Conservation (phyloP, 768 basidiomycete species). For the Lactarius akahatsu region DNA sequence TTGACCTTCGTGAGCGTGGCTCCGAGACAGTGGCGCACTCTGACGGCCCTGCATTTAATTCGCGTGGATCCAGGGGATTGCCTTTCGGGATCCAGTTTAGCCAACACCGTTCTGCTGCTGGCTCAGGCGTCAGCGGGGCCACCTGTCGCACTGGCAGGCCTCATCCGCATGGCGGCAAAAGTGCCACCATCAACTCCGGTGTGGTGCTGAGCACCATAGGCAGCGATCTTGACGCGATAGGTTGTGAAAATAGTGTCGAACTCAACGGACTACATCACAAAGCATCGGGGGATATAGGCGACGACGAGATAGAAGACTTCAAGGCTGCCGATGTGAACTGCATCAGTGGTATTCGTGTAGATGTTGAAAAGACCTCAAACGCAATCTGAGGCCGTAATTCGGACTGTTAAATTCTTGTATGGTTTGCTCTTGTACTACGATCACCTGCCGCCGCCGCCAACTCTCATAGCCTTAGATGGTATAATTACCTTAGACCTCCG, state of each 20-base stretch:
- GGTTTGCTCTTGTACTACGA: conserved; percentile 10
- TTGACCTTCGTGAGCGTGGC: conserved; percentile 79
- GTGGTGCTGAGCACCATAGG: conserved; percentile 26
- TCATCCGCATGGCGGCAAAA: conserved; percentile 17
- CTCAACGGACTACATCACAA: conserved; percentile 32
- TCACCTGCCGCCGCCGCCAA: not conserved
- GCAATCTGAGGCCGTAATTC: conserved; percentile 39
- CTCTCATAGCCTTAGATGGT: not conserved
- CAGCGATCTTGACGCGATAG: conserved; percentile 25
- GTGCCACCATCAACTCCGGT: conserved; percentile 23
- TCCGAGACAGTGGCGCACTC: conserved; percentile 77
- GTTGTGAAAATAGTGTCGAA: conserved; percentile 25
- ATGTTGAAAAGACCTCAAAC: conserved; percentile 60
- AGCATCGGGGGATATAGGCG: conserved; percentile 38
- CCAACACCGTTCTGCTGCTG: conserved; percentile 25
- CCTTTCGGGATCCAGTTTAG: conserved; percentile 29
- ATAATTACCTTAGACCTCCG: not conserved
- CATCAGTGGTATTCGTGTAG: conserved; percentile 51
- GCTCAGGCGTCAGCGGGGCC: conserved; percentile 19
- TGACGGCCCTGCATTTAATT: conserved; percentile 27
- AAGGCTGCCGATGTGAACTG: conserved; percentile 29
- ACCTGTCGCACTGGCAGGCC: conserved; percentile 15
- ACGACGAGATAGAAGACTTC: conserved; percentile 31
- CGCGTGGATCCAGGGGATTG: conserved; percentile 23
- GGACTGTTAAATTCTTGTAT: not conserved